Percentiles rank a stretch among this genome's conserved stretches.
Conservation (phyloP, 1,284 basidiomycete genomes). For the Malassezia nana region DNA sequence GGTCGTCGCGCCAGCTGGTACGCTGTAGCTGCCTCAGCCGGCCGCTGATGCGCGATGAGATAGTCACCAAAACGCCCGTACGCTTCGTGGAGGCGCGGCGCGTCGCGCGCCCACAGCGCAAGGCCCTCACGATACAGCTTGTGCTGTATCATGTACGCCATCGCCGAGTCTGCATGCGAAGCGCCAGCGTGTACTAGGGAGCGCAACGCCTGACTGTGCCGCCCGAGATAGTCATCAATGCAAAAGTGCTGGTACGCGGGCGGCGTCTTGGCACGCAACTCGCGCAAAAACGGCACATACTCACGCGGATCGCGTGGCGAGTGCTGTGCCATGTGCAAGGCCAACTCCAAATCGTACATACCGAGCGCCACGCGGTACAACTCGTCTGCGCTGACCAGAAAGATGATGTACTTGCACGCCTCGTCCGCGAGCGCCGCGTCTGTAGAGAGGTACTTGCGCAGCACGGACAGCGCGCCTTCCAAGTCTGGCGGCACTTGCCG, state of each 20-base stretch:
- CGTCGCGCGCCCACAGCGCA: conserved; percentile 17
- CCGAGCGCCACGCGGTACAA: conserved; percentile 90
- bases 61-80: conserved; percentile 71
- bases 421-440: conserved; percentile 72
- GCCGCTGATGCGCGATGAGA: conserved; percentile 73
- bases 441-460: conserved; percentile 68
- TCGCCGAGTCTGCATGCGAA: conserved; percentile 66
- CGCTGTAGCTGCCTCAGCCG: conserved; percentile 62
- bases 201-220: conserved; percentile 63
- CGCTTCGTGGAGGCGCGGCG: conserved; percentile 16
- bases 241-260: conserved; percentile 70
- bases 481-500: conserved; percentile 85
- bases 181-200: conserved; percentile 67
- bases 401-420: conserved; percentile 96
- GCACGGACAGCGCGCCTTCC: conserved; percentile 67
- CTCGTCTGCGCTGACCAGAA: conserved; percentile 82
- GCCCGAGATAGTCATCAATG: conserved; percentile 84
- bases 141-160: conserved; percentile 69
- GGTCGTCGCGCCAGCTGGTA: conserved; percentile 27
- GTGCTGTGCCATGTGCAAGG: conserved; percentile 90
- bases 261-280: conserved; percentile 68
- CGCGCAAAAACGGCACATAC: conserved; percentile 89
- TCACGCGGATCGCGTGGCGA: conserved; percentile 95
- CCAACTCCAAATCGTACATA: conserved; percentile 96
- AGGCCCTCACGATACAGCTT: conserved; percentile 54